Evolutionary conservation across 2,329 filamentous ascomycete genomes (phyloP), one percentile per base, ranked within the genome.

Genomic region (Pochonia chlamydosporia): DNA sequence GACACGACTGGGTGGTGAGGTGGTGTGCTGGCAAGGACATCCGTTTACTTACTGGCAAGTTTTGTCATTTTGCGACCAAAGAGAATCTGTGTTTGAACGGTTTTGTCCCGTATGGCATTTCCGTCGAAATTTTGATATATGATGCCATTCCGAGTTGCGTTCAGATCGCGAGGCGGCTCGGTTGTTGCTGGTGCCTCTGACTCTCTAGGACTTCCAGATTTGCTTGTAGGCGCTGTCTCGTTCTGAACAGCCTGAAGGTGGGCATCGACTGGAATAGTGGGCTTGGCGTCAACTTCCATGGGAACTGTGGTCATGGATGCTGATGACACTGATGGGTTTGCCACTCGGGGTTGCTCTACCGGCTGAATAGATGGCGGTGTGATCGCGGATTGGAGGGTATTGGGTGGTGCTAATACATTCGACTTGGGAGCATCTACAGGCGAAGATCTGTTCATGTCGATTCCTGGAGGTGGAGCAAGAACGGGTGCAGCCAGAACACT

Each of bases 51-150:
- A 79, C 76, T 81, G 21, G 71, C 64, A 35, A 81, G 72, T 53
- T 71, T 78, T 55, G 58, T 72, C 76, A 82, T 81, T 56, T 78
- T 79, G 48, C 75, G 69, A 40, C 75, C 76, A 56, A 82, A 81
- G 20, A 82, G 66, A 43, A 82, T 75, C 51, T 75, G 75, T 11
- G 75, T 80, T 61, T 82, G 79, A 5, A 79, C 67, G 39, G 71
- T 66, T 56, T 76, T 78, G 52, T 82, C 77, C 54, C 73, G 73
- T 51, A 82, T 70, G 40, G 73, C 73, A 43, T 73, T 70, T 39
- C 78, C 72, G 55, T 82, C 71, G 57, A 82, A 82, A 52, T 79
- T 81, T 46, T 81, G 78, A 26, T 79, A 72, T 42, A 82, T 75
- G 50, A 81, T 78, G 61, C 78, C 73, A 55, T 76, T 76, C 31